These are phyloP conservation scores for Athelia sp. DNA, from an alignment of 1,284 basidiomycete genomes.

Conservation along the genomic window DNA sequence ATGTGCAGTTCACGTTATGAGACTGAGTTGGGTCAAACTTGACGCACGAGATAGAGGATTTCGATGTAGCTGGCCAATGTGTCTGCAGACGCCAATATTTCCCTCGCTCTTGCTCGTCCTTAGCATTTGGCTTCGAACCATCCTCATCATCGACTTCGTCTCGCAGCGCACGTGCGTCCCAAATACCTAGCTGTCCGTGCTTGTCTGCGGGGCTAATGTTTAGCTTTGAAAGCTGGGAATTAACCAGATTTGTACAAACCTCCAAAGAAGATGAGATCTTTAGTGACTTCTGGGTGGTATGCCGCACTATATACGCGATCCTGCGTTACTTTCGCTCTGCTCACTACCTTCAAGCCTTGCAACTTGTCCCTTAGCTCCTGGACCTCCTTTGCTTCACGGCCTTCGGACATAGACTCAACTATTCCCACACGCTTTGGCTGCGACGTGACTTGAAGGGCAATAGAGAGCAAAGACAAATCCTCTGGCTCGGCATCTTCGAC, in stretches of 20 bases:
- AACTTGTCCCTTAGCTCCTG: conserved; percentile 49
- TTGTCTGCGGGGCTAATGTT: conserved; percentile 50
- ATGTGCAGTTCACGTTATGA: conserved; percentile 48
- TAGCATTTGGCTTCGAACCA: conserved; percentile 34
- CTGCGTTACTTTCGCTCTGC: conserved; percentile 72
- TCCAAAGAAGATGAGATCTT: conserved; percentile 77
- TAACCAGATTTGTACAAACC: conserved; percentile 34
- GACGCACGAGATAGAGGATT: conserved; percentile 71
- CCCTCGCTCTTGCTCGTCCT: conserved; percentile 50
- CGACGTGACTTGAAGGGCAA: conserved; percentile 35
- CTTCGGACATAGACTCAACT: conserved; percentile 43
- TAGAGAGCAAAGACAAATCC: conserved; percentile 40
- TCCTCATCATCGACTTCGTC: conserved; percentile 65
- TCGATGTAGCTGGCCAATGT: conserved; percentile 76
- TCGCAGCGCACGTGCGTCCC: conserved; percentile 67
- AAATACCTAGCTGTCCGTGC: conserved; percentile 73
- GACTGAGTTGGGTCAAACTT: conserved; percentile 70
- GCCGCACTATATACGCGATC: conserved; percentile 68
- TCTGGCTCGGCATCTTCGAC: conserved; percentile 41
- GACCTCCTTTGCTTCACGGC: conserved; percentile 39
- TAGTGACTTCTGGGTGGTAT: conserved; percentile 76
- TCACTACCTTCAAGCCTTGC: conserved; percentile 51
- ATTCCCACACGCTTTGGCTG: conserved; percentile 38
- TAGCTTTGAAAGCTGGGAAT: conserved; percentile 1
- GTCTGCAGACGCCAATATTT: conserved; percentile 74